phyloP scores from a whole-genome alignment of 257 asterid genomes.

The Fraxinus pennsylvanica region DNA sequence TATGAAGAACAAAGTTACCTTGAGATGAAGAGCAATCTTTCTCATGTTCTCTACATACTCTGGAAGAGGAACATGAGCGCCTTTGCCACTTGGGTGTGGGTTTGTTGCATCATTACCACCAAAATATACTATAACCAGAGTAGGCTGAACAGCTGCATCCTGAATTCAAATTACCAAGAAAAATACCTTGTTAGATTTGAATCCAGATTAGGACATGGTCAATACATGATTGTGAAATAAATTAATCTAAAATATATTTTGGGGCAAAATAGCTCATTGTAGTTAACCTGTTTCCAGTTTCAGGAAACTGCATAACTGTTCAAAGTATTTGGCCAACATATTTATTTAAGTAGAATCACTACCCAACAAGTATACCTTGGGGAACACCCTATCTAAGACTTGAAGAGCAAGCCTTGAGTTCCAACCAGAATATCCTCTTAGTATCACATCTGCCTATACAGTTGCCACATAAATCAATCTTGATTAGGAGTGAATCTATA shows the following conservation, averaged over 20 bases:
- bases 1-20: slow-evolving; percentile 7
- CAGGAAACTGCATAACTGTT: not conserved
- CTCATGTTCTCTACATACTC: slow-evolving; percentile 55
- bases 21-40: slow-evolving; percentile 39
- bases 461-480: not conserved
- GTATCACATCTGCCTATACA: slow-evolving; percentile 63
- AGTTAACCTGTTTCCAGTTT: not conserved
- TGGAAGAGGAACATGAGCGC: slow-evolving; percentile 54
- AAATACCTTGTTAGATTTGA: not conserved
- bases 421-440: slow-evolving; percentile 79
- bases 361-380: slow-evolving; percentile 43
- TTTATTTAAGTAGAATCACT: not conserved
- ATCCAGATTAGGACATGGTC: not conserved
- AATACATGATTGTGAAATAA: not conserved
- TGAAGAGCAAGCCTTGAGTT: slow-evolving; percentile 63
- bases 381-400: slow-evolving; percentile 57
- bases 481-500: not conserved
- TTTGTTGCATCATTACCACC: slow-evolving; percentile 54
- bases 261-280: not conserved
- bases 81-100: slow-evolving; percentile 44
- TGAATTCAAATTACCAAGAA: not conserved
- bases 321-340: not conserved
- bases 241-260: no score
- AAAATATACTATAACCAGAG: slow-evolving; percentile 51
- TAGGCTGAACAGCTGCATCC: slow-evolving; percentile 47